Evolutionary conservation across 129 eudicot genomes (phyloP).

Genomic region (Centrapalus pauciflorus): DNA sequence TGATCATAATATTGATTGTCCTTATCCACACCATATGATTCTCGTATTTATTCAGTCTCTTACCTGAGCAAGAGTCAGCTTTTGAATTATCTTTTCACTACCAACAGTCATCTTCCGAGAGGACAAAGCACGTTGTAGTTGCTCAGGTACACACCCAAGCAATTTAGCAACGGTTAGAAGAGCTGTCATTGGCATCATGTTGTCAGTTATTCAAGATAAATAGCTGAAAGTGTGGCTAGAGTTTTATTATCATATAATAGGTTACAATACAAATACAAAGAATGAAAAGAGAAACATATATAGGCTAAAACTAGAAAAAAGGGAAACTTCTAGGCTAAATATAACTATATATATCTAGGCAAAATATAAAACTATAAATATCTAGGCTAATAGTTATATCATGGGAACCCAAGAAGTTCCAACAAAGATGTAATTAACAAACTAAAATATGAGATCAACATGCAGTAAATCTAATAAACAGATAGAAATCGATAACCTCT

Average conservation of each 20-base stretch:
- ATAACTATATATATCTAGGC: no score
- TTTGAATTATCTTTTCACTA: slow-evolving; percentile 52
- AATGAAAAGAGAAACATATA: no score
- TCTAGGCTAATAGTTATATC: no score
- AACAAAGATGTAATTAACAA: neutral
- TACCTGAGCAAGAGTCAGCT: slow-evolving; percentile 74
- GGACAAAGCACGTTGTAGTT: slow-evolving; percentile 56
- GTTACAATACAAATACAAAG: no score
- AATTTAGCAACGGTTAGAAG: slow-evolving; percentile 54
- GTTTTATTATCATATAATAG: no score
- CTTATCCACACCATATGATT: neutral
- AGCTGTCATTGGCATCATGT: slow-evolving; percentile 32
- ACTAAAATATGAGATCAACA: neutral
- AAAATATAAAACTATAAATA: no score
- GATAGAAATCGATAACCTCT: no score
- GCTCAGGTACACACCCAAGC: slow-evolving; percentile 51
- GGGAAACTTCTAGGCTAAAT: no score
- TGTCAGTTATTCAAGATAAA: no score
- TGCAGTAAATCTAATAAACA: neutral
- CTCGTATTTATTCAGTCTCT: neutral
- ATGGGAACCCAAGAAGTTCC: neutral
- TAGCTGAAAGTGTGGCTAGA: no score
- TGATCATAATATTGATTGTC: neutral
- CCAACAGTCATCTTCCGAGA: slow-evolving; percentile 57
- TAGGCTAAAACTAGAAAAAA: no score